Conservation (phyloP, 768 basidiomycete genomes). For the Leccinum fibrillosum region DNA sequence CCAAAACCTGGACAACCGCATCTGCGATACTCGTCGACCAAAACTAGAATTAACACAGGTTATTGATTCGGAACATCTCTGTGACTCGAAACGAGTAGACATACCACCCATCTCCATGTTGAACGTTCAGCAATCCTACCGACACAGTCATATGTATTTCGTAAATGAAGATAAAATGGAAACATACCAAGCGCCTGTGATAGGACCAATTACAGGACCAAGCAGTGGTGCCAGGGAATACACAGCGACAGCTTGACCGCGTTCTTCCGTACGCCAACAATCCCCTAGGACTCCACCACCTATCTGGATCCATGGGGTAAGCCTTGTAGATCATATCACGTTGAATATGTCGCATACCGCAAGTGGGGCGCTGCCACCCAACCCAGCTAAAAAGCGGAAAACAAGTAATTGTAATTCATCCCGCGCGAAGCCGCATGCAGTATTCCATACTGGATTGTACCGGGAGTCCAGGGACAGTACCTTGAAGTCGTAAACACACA, state of each 20-base stretch:
- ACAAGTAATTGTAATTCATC: constrained; percentile 56
- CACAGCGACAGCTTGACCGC: constrained; percentile 61
- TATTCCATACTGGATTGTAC: constrained; percentile 50
- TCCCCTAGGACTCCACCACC: constrained; percentile 69
- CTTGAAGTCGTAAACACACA: constrained; percentile 21
- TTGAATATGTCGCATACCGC: constrained; percentile 30
- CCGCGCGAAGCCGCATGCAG: constrained; percentile 61
- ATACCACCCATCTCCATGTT: constrained; percentile 71
- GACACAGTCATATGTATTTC: not conserved
- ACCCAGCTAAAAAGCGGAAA: constrained; percentile 65
- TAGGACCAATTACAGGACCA: constrained; percentile 62
- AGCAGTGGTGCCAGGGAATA: constrained; percentile 65
- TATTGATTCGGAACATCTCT: not conserved
- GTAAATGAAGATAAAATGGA: not conserved
- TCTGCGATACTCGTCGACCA: constrained; percentile 64
- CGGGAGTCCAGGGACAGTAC: not conserved
- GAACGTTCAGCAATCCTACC: constrained; percentile 52
- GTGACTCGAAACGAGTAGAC: constrained; percentile 13
- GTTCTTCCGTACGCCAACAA: constrained; percentile 56
- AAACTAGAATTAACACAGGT: constrained; percentile 38
- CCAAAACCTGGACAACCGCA: constrained; percentile 50
- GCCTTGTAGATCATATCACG: not conserved
- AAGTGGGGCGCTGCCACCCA: constrained; percentile 72
- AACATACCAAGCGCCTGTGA: constrained; percentile 56
- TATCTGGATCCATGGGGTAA: constrained; percentile 31